Evolutionary conservation across 179 eudicot genomes (phyloP).

Genomic region (Silene vulgaris): DNA sequence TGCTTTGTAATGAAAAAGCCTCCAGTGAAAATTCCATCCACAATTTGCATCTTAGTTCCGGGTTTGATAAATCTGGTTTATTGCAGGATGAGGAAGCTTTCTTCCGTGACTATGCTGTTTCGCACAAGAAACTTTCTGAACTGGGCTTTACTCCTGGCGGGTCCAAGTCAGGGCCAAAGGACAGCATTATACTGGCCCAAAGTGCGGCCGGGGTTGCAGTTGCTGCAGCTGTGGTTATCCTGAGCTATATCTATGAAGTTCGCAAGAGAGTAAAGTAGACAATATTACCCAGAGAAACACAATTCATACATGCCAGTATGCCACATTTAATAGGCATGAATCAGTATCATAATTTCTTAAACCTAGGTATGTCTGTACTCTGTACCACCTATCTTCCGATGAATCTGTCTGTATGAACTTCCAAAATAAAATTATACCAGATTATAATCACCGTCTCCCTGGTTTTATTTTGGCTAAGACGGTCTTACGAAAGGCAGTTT

Average conservation of each 20-base stretch:
- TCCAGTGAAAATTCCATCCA: neutral
- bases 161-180: constrained; percentile 40
- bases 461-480: neutral
- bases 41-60: neutral
- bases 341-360: constrained; percentile 4
- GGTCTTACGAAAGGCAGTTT: neutral
- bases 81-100: constrained; percentile 93
- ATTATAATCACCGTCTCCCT: neutral
- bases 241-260: constrained; percentile 68
- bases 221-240: constrained; percentile 72
- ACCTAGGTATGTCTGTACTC: constrained; percentile 15
- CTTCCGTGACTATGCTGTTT: constrained; percentile 72
- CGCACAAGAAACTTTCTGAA: constrained; percentile 93
- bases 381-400: constrained; percentile 15
- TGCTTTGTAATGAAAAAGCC: neutral
- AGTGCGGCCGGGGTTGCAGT: constrained; percentile 73
- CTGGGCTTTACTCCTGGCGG: constrained; percentile 60
- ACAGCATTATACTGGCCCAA: constrained; percentile 56
- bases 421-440: neutral
- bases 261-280: constrained; percentile 47
- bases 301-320: constrained; percentile 18
- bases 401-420: constrained; percentile 18
- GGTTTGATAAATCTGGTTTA: neutral
- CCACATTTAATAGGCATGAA: constrained; percentile 12
- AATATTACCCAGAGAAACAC: constrained; percentile 5